Conservation (phyloP, 768 basidiomycete genomes). For the Heimioporus sp. region DNA sequence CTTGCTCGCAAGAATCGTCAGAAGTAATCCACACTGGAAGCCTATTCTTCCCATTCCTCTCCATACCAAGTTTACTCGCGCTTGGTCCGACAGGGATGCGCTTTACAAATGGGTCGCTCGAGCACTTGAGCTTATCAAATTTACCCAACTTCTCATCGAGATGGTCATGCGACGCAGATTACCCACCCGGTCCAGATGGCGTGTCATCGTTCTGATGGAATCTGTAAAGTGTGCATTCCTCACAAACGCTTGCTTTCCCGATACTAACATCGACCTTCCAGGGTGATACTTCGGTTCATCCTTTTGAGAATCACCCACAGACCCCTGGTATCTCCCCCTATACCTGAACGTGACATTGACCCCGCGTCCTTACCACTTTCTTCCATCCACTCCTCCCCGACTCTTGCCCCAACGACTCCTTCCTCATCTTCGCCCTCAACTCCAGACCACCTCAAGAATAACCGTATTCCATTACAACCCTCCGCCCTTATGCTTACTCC, state of each 20-base stretch:
- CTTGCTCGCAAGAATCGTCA: slow-evolving; percentile 67
- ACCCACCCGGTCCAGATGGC: slow-evolving; percentile 66
- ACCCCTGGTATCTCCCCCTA: slow-evolving; percentile 72
- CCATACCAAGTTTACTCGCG: slow-evolving; percentile 88
- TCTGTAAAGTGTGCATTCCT: slow-evolving; percentile 66
- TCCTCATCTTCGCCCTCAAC: slow-evolving; percentile 56
- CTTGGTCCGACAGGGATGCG: slow-evolving; percentile 70
- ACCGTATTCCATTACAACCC: slow-evolving; percentile 61
- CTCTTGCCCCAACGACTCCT: slow-evolving; percentile 57
- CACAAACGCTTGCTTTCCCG: not conserved
- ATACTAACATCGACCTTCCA: slow-evolving; percentile 31
- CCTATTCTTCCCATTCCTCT: slow-evolving; percentile 73
- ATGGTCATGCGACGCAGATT: slow-evolving; percentile 80
- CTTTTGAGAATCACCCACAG: slow-evolving; percentile 74
- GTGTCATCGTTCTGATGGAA: slow-evolving; percentile 76
- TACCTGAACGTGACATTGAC: slow-evolving; percentile 88
- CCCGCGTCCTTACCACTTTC: slow-evolving; percentile 59
- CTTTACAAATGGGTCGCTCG: slow-evolving; percentile 81
- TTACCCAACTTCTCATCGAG: slow-evolving; percentile 82
- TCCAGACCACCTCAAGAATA: slow-evolving; percentile 81
- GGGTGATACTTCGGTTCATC: slow-evolving; percentile 70
- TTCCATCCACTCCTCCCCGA: slow-evolving; percentile 56
- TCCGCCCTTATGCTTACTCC: slow-evolving; percentile 56
- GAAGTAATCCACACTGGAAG: slow-evolving; percentile 63
- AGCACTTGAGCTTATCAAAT: slow-evolving; percentile 71